Percentiles rank a stretch among this genome's conserved stretches.
phyloP scores from a whole-genome alignment of 257 asterid genomes.

The Jacaranda mimosifolia region DNA sequence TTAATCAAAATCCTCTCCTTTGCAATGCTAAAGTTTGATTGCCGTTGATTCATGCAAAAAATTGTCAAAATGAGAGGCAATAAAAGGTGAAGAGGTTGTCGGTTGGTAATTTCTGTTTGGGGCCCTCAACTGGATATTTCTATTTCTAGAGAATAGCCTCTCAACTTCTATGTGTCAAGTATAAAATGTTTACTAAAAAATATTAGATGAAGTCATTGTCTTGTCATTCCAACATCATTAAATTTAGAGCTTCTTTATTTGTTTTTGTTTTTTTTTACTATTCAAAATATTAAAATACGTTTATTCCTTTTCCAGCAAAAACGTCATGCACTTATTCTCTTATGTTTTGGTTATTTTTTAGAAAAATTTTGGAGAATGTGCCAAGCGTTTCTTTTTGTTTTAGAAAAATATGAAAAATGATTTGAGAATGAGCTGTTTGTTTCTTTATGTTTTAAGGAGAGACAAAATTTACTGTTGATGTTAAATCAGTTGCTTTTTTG shows the following conservation, averaged over 20 bases:
- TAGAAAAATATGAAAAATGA: no score
- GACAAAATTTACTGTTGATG: no score
- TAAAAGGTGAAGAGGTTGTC: slow-evolving; percentile 9
- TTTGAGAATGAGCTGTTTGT: no score
- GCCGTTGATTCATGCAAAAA: background rate
- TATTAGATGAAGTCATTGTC: background rate
- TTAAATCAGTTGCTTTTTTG: no score
- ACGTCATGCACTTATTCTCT: no score
- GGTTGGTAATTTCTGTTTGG: background rate
- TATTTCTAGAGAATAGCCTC: background rate
- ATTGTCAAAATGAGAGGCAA: slow-evolving; percentile 5
- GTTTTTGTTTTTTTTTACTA: background rate
- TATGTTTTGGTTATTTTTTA: no score
- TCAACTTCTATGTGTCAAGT: background rate
- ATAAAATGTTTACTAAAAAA: background rate
- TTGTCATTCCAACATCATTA: slow-evolving; percentile 14
- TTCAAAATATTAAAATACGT: background rate
- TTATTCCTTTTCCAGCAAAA: no score
- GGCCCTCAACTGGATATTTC: slow-evolving; percentile 20
- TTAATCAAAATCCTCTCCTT: background rate
- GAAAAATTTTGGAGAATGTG: no score
- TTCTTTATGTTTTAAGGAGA: no score
- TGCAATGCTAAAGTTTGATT: background rate
- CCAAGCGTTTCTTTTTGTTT: no score
- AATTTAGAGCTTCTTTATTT: background rate